Percentiles rank a stretch among this genome's conserved stretches.
These are phyloP conservation scores for Capsicum baccatum DNA, from an alignment of 257 asterid species.

Conservation along the genomic window DNA sequence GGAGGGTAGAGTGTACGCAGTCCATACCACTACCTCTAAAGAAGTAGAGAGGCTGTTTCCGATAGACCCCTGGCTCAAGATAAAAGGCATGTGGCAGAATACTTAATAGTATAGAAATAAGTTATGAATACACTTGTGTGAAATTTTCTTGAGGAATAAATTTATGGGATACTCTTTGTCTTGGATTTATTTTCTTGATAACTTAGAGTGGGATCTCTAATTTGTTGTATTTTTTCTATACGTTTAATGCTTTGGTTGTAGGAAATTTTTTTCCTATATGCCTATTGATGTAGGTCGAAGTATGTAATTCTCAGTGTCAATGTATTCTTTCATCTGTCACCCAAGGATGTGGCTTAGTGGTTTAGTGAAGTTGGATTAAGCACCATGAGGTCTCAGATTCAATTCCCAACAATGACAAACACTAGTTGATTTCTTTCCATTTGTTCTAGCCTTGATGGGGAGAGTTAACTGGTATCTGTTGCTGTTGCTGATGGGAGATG, in stretches of 20 bases:
- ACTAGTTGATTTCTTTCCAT: too few species aligned
- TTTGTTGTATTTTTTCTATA: not conserved
- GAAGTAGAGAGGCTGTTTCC: too few species aligned
- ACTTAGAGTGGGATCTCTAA: constrained; percentile 18
- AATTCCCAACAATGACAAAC: too few species aligned
- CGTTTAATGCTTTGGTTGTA: not conserved
- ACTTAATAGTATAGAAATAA: not conserved
- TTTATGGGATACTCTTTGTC: not conserved
- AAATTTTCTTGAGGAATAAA: not conserved
- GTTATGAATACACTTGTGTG: constrained; percentile 6
- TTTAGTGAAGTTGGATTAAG: too few species aligned
- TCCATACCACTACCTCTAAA: too few species aligned
- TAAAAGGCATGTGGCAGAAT: not conserved
- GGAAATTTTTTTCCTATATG: not conserved
- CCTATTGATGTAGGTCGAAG: not conserved
- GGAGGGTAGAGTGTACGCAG: too few species aligned
- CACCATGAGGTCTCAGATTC: too few species aligned
- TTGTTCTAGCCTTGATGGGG: too few species aligned
- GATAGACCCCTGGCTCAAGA: too few species aligned
- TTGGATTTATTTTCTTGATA: constrained; percentile 16
- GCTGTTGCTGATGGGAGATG: too few species aligned
- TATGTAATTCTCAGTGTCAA: not conserved
- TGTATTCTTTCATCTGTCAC: not conserved
- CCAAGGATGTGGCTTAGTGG: too few species aligned
- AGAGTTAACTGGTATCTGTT: too few species aligned